Conservation (phyloP, 768 basidiomycete species). For the Harrya chromipes region DNA sequence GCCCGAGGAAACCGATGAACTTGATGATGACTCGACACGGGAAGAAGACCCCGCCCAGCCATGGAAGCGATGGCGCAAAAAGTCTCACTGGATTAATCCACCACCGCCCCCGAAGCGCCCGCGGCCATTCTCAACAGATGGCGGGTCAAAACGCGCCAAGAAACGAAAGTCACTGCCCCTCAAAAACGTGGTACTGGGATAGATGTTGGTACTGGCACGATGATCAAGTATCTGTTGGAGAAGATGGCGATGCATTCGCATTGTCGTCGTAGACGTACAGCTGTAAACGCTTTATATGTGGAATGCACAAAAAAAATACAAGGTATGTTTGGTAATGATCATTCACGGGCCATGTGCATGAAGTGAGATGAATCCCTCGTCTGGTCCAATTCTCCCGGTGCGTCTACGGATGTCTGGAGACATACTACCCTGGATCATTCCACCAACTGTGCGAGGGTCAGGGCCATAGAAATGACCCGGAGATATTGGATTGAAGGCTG, state of each 20-base stretch:
- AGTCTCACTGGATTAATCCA: no score
- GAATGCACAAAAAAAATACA: constrained; percentile 5
- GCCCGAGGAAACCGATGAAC: constrained; percentile 7
- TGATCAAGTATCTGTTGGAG: neutral
- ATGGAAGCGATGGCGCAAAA: neutral
- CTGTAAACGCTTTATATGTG: neutral
- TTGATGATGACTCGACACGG: constrained; percentile 7
- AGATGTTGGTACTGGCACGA: neutral
- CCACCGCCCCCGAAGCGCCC: constrained; percentile 11
- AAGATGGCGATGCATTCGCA: neutral
- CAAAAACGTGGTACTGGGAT: constrained; percentile 2
- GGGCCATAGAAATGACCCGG: constrained; percentile 41
- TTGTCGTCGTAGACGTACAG: neutral
- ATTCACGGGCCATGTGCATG: constrained; percentile 27
- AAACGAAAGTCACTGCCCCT: constrained; percentile 15
- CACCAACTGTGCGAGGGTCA: constrained; percentile 27
- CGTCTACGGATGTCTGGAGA: constrained; percentile 35
- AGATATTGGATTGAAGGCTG: constrained; percentile 34
- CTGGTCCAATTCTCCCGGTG: constrained; percentile 28
- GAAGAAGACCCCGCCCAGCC: constrained; percentile 5
- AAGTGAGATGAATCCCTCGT: constrained; percentile 33
- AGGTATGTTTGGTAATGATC: neutral
- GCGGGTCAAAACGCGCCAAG: constrained; percentile 10
- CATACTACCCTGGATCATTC: constrained; percentile 31
- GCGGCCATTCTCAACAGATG: constrained; percentile 10